Base-by-base conservation (phyloP, 129 eudicot species). In the Centella asiatica region DNA sequence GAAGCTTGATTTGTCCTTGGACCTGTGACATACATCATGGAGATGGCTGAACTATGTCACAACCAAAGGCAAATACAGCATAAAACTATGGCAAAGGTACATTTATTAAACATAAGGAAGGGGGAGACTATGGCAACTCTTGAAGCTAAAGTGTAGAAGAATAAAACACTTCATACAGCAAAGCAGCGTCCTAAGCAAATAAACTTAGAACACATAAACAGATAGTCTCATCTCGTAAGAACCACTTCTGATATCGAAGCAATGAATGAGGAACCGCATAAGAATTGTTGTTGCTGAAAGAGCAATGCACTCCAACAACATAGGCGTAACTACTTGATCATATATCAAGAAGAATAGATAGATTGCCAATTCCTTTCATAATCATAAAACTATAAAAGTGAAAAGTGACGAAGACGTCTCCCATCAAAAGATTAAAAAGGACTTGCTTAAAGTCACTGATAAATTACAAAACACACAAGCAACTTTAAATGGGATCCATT, bases 1-100 rank as follows among this genome's bases (percentile, higher is more conserved):
- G 63, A 53, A 93, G 78, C 54, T 83, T 93, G 34, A 93, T 85
- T 79, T 93, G 99, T 32, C 99, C 99, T 83, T 85, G 96, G 53
- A 93, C 99, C 99, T 93, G 69, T 51, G 49, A 31, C 19, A 68
- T 65, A 62, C 27, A 64, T 64, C 47, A 44, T 49, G 53, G 65
- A 58, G 45, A 63, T 33, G 50, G 57, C n/a, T 69, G 32, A 36
- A 64, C 28, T n/a, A 61, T 64, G 70, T 28, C 47, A 5, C 18
- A 32, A 2, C 25, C n/a, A 56, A 6, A 56, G 6, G 32, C 32
- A 56, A 18, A 56, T 56, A 18, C 40, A 22, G 10, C 44, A 32
- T 25, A 57, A 61, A 23, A 68, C 22, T 6, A 42, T 25, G 19
- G 18, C 14, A 44, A 25, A n/a, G n/a, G n/a, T n/a, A n/a, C n/a